phyloP scores from a whole-genome alignment of 805 yeast species.

The Kluyveromyces dobzhanskii region DNA sequence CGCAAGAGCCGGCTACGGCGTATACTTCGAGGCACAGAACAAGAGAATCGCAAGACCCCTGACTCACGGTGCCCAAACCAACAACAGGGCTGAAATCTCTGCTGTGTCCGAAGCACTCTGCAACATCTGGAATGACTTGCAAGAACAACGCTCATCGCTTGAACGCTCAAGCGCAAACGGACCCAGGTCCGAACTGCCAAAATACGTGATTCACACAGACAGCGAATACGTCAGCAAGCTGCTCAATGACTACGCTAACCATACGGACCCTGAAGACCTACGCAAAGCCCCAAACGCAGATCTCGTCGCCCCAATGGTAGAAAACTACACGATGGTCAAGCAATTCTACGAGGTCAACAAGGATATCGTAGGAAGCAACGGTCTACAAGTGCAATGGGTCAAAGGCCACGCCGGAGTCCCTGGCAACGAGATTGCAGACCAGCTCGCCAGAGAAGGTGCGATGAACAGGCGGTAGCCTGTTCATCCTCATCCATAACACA shows the following conservation, averaged over 20 bases:
- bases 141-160: background rate
- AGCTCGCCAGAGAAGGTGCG: slow-evolving; percentile 62
- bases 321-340: slow-evolving; percentile 35
- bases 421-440: slow-evolving; percentile 77
- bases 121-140: slow-evolving; percentile 28
- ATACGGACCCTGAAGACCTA: slow-evolving; percentile 11
- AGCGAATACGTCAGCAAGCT: slow-evolving; percentile 57
- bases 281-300: slow-evolving; percentile 21
- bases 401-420: slow-evolving; percentile 59
- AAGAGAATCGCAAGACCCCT: slow-evolving; percentile 51
- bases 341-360: slow-evolving; percentile 26
- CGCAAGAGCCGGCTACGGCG: slow-evolving; percentile 58
- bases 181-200: background rate
- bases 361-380: slow-evolving; percentile 25
- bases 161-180: too few relatives aligned
- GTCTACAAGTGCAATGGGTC: slow-evolving; percentile 50
- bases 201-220: slow-evolving; percentile 48
- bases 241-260: slow-evolving; percentile 46
- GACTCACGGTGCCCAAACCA: slow-evolving; percentile 47
- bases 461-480: slow-evolving; percentile 15
- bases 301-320: slow-evolving; percentile 30
- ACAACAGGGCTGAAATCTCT: slow-evolving; percentile 70
- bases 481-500: too few relatives aligned
- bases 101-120: slow-evolving; percentile 56
- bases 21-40: slow-evolving; percentile 47